Conservation (phyloP, 108 stramenopile species). For the Phaeodactylum tricornutum region DNA sequence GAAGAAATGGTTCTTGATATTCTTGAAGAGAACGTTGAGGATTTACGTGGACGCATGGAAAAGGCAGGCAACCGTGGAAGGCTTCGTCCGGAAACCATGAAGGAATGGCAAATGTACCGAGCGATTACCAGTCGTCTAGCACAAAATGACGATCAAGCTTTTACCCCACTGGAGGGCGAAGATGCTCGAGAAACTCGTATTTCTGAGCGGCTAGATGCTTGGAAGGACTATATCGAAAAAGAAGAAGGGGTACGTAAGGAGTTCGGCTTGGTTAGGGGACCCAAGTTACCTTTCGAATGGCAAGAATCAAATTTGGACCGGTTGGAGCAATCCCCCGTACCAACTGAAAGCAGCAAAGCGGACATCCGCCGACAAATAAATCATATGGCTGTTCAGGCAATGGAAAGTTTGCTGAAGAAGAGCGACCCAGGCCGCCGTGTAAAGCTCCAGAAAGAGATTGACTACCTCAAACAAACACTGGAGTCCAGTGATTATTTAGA, state of each 20-base stretch:
- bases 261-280: constrained; percentile 19
- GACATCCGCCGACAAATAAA: constrained; percentile 27
- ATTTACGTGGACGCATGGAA: constrained; percentile 36
- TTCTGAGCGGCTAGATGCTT: constrained; percentile 21
- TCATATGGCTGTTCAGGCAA: constrained; percentile 25
- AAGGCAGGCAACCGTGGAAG: constrained; percentile 26
- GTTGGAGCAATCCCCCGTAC: constrained; percentile 12
- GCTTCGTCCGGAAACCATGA: constrained; percentile 32
- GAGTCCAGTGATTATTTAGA: constrained; percentile 27
- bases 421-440: constrained; percentile 15
- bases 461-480: constrained; percentile 14
- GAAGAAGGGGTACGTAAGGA: constrained; percentile 23
- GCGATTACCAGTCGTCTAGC: constrained; percentile 25
- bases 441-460: constrained; percentile 21
- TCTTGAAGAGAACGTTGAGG: constrained; percentile 46
- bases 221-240: constrained; percentile 30
- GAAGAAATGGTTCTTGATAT: constrained; percentile 21
- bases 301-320: constrained; percentile 9
- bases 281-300: constrained; percentile 30
- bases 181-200: too few species aligned
- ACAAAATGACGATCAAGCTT: neutral
- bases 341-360: too few species aligned
- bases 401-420: constrained; percentile 22
- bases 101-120: constrained; percentile 52
- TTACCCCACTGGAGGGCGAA: neutral